Evolutionary conservation across 2,329 filamentous ascomycete genomes (phyloP).

Genomic region (Cladorrhinum sp.): DNA sequence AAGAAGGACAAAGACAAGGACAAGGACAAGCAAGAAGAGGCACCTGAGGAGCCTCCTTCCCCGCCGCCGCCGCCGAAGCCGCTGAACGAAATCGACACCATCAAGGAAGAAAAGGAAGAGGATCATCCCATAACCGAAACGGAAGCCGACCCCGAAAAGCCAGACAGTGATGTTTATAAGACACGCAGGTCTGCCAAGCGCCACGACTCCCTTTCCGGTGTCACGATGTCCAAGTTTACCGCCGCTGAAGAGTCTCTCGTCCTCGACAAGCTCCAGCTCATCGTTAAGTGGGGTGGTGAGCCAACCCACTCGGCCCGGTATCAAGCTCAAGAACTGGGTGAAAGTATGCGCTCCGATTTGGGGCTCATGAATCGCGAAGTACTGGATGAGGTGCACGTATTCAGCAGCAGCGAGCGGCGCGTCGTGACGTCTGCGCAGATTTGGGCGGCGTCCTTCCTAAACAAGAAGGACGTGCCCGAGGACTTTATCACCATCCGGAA

Average conservation of each 20-base stretch:
- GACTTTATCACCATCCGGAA: slow-evolving; percentile 91
- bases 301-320: slow-evolving; percentile 96
- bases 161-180: slow-evolving; percentile 20
- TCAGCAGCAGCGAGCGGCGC: slow-evolving; percentile 90
- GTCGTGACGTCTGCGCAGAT: slow-evolving; percentile 97
- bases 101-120: slow-evolving; percentile 20
- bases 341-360: slow-evolving; percentile 94
- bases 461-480: slow-evolving; percentile 77
- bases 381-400: slow-evolving; percentile 88
- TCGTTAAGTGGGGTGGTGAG: slow-evolving; percentile 98
- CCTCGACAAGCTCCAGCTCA: slow-evolving; percentile 91
- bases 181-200: slow-evolving; percentile 54
- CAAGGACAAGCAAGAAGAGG: neutral
- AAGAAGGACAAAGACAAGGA: slow-evolving; percentile 47
- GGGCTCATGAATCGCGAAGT: slow-evolving; percentile 89
- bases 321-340: slow-evolving; percentile 89
- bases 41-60: slow-evolving; percentile 27
- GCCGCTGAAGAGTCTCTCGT: slow-evolving; percentile 90
- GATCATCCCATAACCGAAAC: slow-evolving; percentile 16
- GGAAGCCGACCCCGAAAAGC: slow-evolving; percentile 22
- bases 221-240: slow-evolving; percentile 90
- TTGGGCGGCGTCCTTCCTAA: slow-evolving; percentile 85
- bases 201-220: slow-evolving; percentile 81
- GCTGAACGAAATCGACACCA: slow-evolving; percentile 30
- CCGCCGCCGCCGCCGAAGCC: slow-evolving; percentile 35